Evolutionary conservation across 225 moss, liverwort and hornwort species (phyloP).

Genomic region (Pseudisothecium myosuroides): DNA sequence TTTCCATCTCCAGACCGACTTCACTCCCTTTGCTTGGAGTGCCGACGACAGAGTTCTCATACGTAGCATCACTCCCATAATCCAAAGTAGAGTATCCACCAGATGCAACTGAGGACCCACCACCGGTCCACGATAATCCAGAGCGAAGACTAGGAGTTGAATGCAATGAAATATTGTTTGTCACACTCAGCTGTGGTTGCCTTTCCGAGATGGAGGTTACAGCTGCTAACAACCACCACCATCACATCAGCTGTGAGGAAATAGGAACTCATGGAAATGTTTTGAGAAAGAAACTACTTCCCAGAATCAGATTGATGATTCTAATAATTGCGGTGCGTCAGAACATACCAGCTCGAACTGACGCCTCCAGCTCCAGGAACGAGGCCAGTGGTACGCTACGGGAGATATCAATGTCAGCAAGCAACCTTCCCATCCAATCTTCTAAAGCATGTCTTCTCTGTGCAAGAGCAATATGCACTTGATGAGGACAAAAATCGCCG

Average conservation of each 20-base stretch:
- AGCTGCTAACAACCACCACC: constrained; percentile 30
- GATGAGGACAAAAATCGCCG: background rate
- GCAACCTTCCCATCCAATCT: constrained; percentile 83
- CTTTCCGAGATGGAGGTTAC: constrained; percentile 55
- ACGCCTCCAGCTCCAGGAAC: constrained; percentile 95
- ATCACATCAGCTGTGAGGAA: constrained; percentile 2
- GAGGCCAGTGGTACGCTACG: constrained; percentile 93
- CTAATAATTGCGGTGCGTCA: background rate
- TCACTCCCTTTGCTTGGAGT: constrained; percentile 80
- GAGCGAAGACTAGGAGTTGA: constrained; percentile 48
- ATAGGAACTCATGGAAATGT: background rate
- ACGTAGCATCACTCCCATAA: constrained; percentile 71
- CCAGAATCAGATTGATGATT: background rate
- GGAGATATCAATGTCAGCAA: constrained; percentile 88
- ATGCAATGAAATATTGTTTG: constrained; percentile 13
- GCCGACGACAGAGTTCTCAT: constrained; percentile 53
- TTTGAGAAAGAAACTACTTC: background rate
- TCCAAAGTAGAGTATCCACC: constrained; percentile 62
- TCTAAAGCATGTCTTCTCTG: constrained; percentile 94
- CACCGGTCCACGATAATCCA: constrained; percentile 67
- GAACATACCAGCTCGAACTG: constrained; percentile 80
- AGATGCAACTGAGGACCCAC: constrained; percentile 75
- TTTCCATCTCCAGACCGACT: constrained; percentile 63
- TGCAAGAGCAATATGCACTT: constrained; percentile 1
- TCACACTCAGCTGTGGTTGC: constrained; percentile 55